These are phyloP conservation scores for Ochetophila trinervis DNA, from an alignment of 306 rosid species.

Conservation along the genomic window DNA sequence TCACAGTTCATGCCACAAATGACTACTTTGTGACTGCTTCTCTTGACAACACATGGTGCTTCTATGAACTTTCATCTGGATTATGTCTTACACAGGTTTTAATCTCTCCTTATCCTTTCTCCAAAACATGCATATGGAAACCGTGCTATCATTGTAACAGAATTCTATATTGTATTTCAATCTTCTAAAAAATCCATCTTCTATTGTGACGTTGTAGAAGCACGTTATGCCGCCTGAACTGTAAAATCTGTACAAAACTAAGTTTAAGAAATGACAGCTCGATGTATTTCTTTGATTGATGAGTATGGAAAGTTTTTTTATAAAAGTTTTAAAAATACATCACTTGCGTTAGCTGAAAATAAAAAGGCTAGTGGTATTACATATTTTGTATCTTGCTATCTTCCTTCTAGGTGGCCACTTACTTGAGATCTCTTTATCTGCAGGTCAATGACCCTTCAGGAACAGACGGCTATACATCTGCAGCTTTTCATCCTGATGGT, in stretches of 20 bases:
- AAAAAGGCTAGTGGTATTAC: neutral
- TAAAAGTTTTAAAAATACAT: too few species aligned
- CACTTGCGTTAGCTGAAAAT: too few species aligned
- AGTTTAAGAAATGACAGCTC: too few species aligned
- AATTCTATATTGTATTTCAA: neutral
- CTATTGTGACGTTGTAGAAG: neutral
- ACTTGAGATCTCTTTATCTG: slow-evolving; percentile 17
- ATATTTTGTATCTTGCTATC: neutral
- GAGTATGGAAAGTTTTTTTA: neutral
- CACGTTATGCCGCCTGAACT: neutral
- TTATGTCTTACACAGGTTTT: slow-evolving; percentile 87
- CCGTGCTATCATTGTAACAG: too few species aligned
- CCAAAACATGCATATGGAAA: neutral
- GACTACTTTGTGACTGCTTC: slow-evolving; percentile 93
- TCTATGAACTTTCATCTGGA: slow-evolving; percentile 88
- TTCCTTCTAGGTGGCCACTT: neutral
- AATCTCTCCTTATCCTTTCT: slow-evolving; percentile 6
- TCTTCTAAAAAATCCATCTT: neutral
- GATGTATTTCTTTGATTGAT: neutral
- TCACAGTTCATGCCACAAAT: slow-evolving; percentile 94
- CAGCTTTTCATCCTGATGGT: slow-evolving; percentile 99
- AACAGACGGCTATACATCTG: slow-evolving; percentile 84
- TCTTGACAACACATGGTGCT: slow-evolving; percentile 95
- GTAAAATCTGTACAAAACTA: neutral
- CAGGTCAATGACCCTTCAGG: slow-evolving; percentile 77